A percentile compares a stretch with the other conserved stretches of the same genome.
phyloP scores from a whole-genome alignment of 129 eudicot genomes.

The Chrysanthemum lavandulifolium region DNA sequence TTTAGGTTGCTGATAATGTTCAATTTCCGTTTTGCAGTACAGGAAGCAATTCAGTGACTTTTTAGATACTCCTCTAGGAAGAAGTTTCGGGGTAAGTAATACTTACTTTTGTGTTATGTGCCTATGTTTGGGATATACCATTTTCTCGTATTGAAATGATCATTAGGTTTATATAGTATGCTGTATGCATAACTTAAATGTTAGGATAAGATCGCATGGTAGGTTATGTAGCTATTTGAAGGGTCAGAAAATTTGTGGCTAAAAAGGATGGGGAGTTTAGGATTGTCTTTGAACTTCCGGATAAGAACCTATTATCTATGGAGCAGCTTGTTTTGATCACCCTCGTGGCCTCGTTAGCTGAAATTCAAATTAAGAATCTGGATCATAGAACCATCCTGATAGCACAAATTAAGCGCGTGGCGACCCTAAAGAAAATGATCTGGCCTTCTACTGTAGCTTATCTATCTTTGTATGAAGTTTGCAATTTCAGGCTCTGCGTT shows the following conservation, averaged over 20 bases:
- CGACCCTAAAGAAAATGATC: too few species aligned
- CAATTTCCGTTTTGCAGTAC: conserved; percentile 52
- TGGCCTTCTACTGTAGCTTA: too few species aligned
- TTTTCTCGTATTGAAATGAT: background rate
- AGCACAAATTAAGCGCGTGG: too few species aligned
- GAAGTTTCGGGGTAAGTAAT: conserved; percentile 65
- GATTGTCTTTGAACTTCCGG: background rate
- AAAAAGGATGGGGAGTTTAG: too few species aligned
- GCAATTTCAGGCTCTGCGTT: background rate
- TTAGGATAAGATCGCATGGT: background rate
- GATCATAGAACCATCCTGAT: background rate
- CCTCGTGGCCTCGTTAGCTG: too few species aligned
- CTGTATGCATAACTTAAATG: background rate
- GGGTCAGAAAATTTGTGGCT: too few species aligned
- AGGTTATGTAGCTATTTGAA: too few species aligned
- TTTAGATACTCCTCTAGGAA: conserved; percentile 69
- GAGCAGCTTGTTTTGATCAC: too few species aligned
- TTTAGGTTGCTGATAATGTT: background rate
- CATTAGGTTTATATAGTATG: too few species aligned
- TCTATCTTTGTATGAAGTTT: background rate
- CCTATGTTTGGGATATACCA: background rate
- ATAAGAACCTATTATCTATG: too few species aligned
- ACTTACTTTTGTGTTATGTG: background rate
- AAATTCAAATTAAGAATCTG: background rate
- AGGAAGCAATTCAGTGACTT: conserved; percentile 68